Base-by-base conservation (phyloP, 208 protist species). In the Crithidia mellificae region DNA sequence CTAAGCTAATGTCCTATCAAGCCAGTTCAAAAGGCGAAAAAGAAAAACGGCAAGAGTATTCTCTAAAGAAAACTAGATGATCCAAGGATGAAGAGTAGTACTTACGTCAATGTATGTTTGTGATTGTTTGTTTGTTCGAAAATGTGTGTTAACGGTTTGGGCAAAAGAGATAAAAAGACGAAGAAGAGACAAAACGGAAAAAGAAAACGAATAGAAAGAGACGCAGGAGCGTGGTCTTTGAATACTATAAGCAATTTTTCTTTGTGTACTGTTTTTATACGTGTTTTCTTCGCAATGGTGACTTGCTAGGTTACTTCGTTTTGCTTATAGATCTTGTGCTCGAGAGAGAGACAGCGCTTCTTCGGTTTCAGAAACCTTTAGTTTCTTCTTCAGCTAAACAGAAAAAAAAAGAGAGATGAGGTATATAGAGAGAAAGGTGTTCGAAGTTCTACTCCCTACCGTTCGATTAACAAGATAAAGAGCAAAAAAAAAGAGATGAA, bases 81-180 rank as follows among this genome's bases (percentile, higher is more conserved):
- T 41, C 4, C 17, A 44, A 50, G 57, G 27, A 53, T 63, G 57
- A 63, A 51, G 43, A 62, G 24, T 15, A 62, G 25, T 50, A 36
- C 56, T 62, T 50, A 62, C 56, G 56, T 50, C 56, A 62, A 50
- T 50, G 56, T 11, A 38, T 38, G 34, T 38, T 5, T 38, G 11
- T 38, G 34, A 12, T 5, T 38, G 34, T 38, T 11, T 38, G 34
- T 38, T 38, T 46, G 11, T 38, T 53, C 30, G 19, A 53, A 63
- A 15, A 63, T 63, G 43, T 63, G 29, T 63, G 57, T 63, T 34
- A 41, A 24, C 44, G 25, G 17, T 1, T 29, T 25, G 22, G 11
- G 38, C 14, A 9, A 39, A 38, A 34, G 12, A 32, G 34, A 6
- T 7, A 66, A 55, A 72, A 38, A 38, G 5, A 11, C 11, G 15